These are phyloP conservation scores for Melastoma malabathricum DNA, from an alignment of 345 rosid species.

Conservation along the genomic window DNA sequence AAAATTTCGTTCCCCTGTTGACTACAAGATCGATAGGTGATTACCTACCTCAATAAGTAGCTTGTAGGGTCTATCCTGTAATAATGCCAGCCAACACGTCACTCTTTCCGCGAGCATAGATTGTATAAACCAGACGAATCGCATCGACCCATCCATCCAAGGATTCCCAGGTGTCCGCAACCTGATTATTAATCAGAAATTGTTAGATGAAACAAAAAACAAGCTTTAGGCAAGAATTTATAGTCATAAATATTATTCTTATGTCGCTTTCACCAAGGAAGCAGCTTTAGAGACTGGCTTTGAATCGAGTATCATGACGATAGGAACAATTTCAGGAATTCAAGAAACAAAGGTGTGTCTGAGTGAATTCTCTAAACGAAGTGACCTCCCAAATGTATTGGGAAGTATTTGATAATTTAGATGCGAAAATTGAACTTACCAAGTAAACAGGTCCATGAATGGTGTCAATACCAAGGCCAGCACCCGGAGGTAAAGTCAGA, in stretches of 20 bases:
- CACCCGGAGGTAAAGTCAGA: conserved; percentile 92
- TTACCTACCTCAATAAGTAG: neutral
- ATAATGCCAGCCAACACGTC: conserved; percentile 87
- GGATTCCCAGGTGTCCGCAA: conserved; percentile 94
- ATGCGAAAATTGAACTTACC: conserved; percentile 27
- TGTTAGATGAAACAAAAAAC: no score
- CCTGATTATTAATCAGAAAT: conserved; percentile 25
- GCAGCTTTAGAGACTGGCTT: no score
- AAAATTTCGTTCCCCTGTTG: no score
- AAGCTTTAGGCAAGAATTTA: no score
- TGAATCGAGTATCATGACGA: no score
- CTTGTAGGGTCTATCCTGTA: conserved; percentile 32
- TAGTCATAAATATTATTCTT: no score
- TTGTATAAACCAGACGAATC: conserved; percentile 76
- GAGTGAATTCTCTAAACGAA: no score
- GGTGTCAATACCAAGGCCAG: conserved; percentile 87
- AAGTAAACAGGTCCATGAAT: conserved; percentile 59
- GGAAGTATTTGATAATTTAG: neutral
- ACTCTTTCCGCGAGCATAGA: conserved; percentile 79
- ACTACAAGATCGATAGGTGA: neutral
- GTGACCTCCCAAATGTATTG: no score
- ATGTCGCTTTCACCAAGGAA: no score
- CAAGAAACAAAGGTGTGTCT: no score
- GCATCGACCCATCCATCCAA: conserved; percentile 98
- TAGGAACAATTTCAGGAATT: no score